phyloP scores from a whole-genome alignment of 768 basidiomycete species.

The Boletus pseudo-olivaceus region DNA sequence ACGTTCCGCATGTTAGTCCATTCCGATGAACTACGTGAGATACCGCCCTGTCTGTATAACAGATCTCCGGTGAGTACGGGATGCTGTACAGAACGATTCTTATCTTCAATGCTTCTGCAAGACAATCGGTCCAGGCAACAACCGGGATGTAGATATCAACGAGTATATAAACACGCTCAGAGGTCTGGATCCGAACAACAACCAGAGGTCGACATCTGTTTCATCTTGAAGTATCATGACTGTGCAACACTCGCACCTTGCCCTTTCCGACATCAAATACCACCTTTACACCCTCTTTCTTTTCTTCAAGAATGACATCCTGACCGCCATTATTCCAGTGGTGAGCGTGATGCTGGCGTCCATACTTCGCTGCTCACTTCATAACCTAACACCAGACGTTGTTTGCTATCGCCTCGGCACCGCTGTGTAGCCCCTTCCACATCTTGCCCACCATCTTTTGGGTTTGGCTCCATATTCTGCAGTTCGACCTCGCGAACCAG shows the following conservation, averaged over 20 bases:
- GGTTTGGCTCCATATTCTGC: slow-evolving; percentile 45
- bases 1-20: too few relatives aligned
- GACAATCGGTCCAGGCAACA: not conserved
- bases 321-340: slow-evolving; percentile 45
- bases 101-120: not conserved
- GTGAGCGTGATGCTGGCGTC: slow-evolving; percentile 27
- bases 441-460: slow-evolving; percentile 34
- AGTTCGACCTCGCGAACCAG: slow-evolving; percentile 46
- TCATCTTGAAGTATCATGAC: slow-evolving; percentile 13
- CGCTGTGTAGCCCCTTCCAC: slow-evolving; percentile 16
- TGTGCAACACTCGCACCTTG: slow-evolving; percentile 6
- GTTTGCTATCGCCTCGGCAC: slow-evolving; percentile 34
- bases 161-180: slow-evolving; percentile 4
- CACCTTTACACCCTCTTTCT: slow-evolving; percentile 34
- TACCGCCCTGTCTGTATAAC: not conserved
- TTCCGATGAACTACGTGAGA: too few relatives aligned
- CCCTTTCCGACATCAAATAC: slow-evolving; percentile 16
- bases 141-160: not conserved
- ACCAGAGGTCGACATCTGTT: not conserved
- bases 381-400: slow-evolving; percentile 23
- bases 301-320: slow-evolving; percentile 46
- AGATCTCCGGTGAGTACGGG: not conserved
- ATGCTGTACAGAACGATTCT: not conserved
- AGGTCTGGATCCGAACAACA: not conserved
- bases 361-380: not conserved